Conservation (phyloP, 202 grass and related monocot genomes). For the Musa balbisiana region DNA sequence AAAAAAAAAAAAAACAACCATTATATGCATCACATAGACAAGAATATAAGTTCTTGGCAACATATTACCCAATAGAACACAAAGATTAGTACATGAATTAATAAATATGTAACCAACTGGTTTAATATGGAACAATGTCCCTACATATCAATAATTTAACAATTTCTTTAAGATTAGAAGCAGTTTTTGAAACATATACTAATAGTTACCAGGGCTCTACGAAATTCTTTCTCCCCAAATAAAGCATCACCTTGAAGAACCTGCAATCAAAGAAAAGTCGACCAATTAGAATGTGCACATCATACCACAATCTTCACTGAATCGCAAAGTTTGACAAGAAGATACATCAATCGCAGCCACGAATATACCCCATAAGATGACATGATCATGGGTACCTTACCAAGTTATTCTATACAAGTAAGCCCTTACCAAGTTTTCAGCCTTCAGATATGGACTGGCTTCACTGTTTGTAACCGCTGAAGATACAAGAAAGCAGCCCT, state of each 20-base stretch:
- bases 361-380: not conserved
- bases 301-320: not conserved
- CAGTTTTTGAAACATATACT: not conserved
- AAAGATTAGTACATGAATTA: too few relatives aligned
- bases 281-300: not conserved
- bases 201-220: conserved; percentile 71
- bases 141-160: not conserved
- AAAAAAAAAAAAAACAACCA: not conserved
- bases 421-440: conserved; percentile 56
- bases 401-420: not conserved
- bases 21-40: not conserved
- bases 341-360: not conserved
- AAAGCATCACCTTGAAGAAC: conserved; percentile 94
- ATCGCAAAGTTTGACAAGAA: not conserved
- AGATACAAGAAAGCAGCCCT: conserved; percentile 86
- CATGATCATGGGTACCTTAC: too few relatives aligned
- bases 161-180: not conserved
- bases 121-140: not conserved
- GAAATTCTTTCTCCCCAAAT: conserved; percentile 72
- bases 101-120: not conserved
- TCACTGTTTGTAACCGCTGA: conserved; percentile 39
- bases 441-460: conserved; percentile 49
- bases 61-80: not conserved
- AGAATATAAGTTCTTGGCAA: not conserved
- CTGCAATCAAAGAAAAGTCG: conserved; percentile 28